These are phyloP conservation scores for Dioszegia hungarica DNA, from an alignment of 768 basidiomycete species.

Conservation along the genomic window DNA sequence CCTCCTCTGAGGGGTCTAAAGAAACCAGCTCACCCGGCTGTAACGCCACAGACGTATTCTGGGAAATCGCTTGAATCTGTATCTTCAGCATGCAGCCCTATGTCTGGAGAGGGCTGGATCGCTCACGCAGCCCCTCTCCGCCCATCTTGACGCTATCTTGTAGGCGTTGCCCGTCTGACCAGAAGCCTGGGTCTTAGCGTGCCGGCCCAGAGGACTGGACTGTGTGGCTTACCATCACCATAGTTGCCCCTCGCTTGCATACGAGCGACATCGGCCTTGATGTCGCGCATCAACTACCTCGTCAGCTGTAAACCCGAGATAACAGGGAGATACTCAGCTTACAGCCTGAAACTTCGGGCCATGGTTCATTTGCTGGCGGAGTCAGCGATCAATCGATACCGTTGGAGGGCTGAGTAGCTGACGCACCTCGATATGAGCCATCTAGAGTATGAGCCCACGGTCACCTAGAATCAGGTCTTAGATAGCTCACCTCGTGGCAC, in stretches of 20 bases:
- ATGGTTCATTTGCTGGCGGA: constrained; percentile 44
- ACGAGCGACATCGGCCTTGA: constrained; percentile 37
- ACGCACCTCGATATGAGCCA: constrained; percentile 39
- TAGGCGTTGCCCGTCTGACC: constrained; percentile 43
- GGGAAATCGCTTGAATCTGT: constrained; percentile 40
- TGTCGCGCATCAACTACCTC: constrained; percentile 38
- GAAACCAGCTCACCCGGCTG: constrained; percentile 19
- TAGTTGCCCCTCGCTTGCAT: constrained; percentile 43
- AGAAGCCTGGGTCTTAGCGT: constrained; percentile 34
- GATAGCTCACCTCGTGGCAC: constrained; percentile 44
- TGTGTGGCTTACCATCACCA: constrained; percentile 39
- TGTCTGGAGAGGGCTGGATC: too few relatives aligned
- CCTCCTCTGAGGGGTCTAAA: neutral
- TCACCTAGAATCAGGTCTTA: neutral
- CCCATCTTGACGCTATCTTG: constrained; percentile 35
- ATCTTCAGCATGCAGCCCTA: neutral
- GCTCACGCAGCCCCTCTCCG: constrained; percentile 33
- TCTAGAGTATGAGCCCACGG: constrained; percentile 3
- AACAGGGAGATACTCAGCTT: neutral
- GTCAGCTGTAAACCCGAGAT: constrained; percentile 24
- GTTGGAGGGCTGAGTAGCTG: too few relatives aligned
- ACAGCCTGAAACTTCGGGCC: constrained; percentile 43
- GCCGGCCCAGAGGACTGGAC: neutral
- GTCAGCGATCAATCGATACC: neutral
- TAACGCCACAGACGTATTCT: constrained; percentile 46